A percentile compares a stretch with the other conserved stretches of the same genome.
These are phyloP conservation scores for Ceratonia siliqua DNA, from an alignment of 306 rosid species.

Conservation along the genomic window DNA sequence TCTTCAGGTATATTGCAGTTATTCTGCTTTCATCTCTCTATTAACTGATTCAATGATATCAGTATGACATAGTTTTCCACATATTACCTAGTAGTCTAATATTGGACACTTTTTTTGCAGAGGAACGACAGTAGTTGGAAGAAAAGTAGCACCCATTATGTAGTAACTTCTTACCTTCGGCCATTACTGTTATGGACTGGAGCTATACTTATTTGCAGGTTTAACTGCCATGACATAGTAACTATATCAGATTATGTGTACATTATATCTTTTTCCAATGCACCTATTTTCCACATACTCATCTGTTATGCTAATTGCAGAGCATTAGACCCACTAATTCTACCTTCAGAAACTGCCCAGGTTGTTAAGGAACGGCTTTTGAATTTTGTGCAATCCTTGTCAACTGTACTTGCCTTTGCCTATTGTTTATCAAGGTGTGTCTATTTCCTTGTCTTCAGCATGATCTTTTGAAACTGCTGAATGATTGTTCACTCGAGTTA, in stretches of 20 bases:
- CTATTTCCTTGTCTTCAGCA: conserved; percentile 20
- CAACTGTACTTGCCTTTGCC: conserved; percentile 87
- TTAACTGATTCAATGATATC: conserved; percentile 16
- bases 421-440: conserved; percentile 86
- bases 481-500: conserved; percentile 27
- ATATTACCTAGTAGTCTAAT: conserved; percentile 7
- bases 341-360: conserved; percentile 70
- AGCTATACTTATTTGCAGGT: conserved; percentile 94
- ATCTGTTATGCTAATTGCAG: conserved; percentile 49
- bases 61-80: neutral
- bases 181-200: conserved; percentile 88
- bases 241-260: conserved; percentile 26
- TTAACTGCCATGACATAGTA: conserved; percentile 18
- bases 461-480: conserved; percentile 2
- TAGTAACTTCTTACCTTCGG: conserved; percentile 70
- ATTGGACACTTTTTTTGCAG: conserved; percentile 52
- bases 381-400: conserved; percentile 76
- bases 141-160: conserved; percentile 66
- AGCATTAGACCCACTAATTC: conserved; percentile 74
- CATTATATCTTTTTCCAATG: conserved; percentile 31
- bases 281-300: conserved; percentile 15
- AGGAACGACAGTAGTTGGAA: conserved; percentile 79
- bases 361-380: conserved; percentile 71
- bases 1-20: conserved; percentile 51
- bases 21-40: conserved; percentile 26